Percentiles rank a stretch among this genome's conserved stretches.
These are phyloP conservation scores for Phalaenopsis equestris DNA, from an alignment of 106 monocot species.

Conservation along the genomic window DNA sequence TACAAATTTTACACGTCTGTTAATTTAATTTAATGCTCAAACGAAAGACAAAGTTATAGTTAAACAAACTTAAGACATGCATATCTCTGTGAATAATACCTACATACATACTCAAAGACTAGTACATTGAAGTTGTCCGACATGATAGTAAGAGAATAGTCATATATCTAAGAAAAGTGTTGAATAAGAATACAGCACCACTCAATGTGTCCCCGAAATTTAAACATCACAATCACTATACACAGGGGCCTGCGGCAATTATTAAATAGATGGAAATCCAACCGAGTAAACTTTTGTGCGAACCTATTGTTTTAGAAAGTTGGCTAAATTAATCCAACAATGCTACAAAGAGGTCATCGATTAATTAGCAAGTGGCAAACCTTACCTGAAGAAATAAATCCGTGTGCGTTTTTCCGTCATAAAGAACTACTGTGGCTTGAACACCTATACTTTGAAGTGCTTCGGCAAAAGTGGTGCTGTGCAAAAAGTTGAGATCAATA, in stretches of 20 bases:
- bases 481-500: not conserved
- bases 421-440: slow-evolving; percentile 43
- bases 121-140: not conserved
- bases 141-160: not conserved
- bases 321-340: not conserved
- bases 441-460: slow-evolving; percentile 37
- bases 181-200: not conserved
- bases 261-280: not conserved
- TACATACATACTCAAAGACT: not conserved
- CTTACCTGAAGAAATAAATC: slow-evolving; percentile 75
- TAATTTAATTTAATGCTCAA: too few species aligned
- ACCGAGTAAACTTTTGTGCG: not conserved
- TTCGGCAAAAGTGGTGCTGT: slow-evolving; percentile 54
- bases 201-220: not conserved
- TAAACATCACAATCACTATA: not conserved
- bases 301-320: not conserved
- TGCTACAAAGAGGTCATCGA: not conserved
- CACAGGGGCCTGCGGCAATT: not conserved
- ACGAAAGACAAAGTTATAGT: too few species aligned
- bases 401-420: slow-evolving; percentile 76
- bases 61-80: too few species aligned
- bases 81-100: not conserved
- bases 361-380: not conserved
- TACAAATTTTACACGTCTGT: not conserved
- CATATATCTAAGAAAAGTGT: not conserved